A percentile compares a stretch with the other conserved stretches of the same genome.
Evolutionary conservation across 2,329 filamentous ascomycete genomes (phyloP).

Genomic region (Colletotrichum endophyticum): DNA sequence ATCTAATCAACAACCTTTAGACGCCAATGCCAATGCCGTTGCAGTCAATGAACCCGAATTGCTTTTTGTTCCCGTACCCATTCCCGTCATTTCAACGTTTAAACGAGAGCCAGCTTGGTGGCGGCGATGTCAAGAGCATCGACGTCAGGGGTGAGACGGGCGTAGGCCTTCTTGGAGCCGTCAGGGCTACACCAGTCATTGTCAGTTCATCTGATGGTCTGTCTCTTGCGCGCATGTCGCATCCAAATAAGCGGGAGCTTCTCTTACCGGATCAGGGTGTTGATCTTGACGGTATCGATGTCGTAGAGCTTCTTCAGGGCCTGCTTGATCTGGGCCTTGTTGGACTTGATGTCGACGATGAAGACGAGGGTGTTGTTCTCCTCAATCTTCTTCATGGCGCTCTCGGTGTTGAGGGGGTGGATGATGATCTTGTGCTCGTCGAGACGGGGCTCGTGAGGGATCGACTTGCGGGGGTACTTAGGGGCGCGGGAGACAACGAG

Average conservation of each 20-base stretch:
- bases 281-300: conserved; percentile 98
- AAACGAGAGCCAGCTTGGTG: conserved; percentile 98
- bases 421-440: conserved; percentile 98
- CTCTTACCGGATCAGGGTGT: conserved; percentile 93
- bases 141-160: conserved; percentile 92
- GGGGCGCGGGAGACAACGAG: conserved; percentile 87
- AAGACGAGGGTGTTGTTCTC: conserved; percentile 99
- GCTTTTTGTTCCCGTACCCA: conserved; percentile 1
- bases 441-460: conserved; percentile 87
- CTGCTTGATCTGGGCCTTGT: conserved; percentile 99
- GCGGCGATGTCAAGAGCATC: conserved; percentile 99
- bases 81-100: conserved; percentile 46
- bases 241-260: background rate
- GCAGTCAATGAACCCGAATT: conserved; percentile 18
- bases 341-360: conserved; percentile 96
- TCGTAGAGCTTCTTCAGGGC: conserved; percentile 99
- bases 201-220: conserved; percentile 21
- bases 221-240: background rate
- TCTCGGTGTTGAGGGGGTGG: conserved; percentile 99
- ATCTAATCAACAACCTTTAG: conserved; percentile 21
- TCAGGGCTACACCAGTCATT: conserved; percentile 69
- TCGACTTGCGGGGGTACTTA: conserved; percentile 96
- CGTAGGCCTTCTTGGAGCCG: conserved; percentile 98
- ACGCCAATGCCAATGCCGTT: conserved; percentile 25
- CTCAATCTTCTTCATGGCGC: conserved; percentile 99